phyloP scores from a whole-genome alignment of 2,329 filamentous ascomycete species.

The Ascochyta pisi region DNA sequence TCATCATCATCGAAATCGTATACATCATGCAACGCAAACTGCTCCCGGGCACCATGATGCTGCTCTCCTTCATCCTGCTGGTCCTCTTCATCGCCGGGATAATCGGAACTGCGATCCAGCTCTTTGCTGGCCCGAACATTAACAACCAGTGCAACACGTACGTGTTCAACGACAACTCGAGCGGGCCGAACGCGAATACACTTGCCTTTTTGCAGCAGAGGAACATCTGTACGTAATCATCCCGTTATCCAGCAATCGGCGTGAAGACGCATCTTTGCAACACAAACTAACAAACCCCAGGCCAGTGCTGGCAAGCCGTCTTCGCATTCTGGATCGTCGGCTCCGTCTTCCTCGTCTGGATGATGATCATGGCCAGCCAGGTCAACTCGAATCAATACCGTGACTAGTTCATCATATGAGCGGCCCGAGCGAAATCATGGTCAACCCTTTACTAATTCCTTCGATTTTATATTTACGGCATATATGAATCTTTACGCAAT shows the following conservation, averaged over 20 bases:
- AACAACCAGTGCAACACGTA: conserved; percentile 66
- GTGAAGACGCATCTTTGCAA: neutral
- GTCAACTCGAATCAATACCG: conserved; percentile 57
- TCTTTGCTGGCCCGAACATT: conserved; percentile 65
- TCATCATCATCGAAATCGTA: conserved; percentile 64
- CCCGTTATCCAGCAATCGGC: neutral
- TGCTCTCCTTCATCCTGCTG: conserved; percentile 67
- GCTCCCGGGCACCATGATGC: conserved; percentile 65
- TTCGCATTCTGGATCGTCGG: conserved; percentile 71
- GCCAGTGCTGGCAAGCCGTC: conserved; percentile 67
- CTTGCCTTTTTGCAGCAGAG: conserved; percentile 68
- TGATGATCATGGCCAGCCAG: conserved; percentile 68
- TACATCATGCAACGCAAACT: conserved; percentile 64
- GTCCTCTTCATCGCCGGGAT: conserved; percentile 67
- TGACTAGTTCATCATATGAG: neutral
- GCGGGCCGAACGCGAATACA: conserved; percentile 61
- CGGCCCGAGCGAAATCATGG: neutral
- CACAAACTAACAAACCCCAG: conserved; percentile 36
- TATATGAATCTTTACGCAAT: neutral
- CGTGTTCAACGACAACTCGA: conserved; percentile 55
- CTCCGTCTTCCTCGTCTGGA: conserved; percentile 69
- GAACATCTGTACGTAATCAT: conserved; percentile 62
- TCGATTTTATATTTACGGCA: conserved; percentile 9
- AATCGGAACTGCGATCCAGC: conserved; percentile 68
- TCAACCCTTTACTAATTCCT: neutral